phyloP scores from a whole-genome alignment of 2,329 filamentous ascomycete genomes.

The Aciculosporium take region DNA sequence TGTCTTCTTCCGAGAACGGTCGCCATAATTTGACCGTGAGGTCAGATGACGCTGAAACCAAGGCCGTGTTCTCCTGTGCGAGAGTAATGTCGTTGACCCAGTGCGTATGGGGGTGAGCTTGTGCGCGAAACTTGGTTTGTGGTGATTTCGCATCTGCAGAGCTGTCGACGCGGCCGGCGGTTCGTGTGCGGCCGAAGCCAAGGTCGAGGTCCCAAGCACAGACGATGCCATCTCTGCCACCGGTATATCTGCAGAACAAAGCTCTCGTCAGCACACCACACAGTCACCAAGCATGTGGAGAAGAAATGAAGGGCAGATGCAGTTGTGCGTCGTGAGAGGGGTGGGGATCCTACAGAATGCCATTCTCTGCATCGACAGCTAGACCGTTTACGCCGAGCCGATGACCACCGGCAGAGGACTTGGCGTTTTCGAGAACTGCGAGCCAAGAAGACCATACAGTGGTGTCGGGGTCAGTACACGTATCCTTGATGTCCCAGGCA shows the following conservation, averaged over 20 bases:
- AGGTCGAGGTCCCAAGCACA: constrained; percentile 89
- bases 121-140: constrained; percentile 44
- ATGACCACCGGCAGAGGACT: constrained; percentile 59
- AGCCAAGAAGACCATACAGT: not conserved
- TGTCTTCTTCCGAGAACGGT: constrained; percentile 48
- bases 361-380: constrained; percentile 68
- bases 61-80: constrained; percentile 59
- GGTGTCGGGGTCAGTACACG: not conserved
- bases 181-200: constrained; percentile 33
- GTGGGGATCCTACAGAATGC: constrained; percentile 57
- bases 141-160: constrained; percentile 18
- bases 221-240: constrained; percentile 85
- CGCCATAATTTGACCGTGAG: constrained; percentile 88
- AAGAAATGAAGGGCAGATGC: not conserved
- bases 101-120: constrained; percentile 69
- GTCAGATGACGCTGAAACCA: constrained; percentile 88
- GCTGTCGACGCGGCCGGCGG: constrained; percentile 14
- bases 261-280: not conserved
- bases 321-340: not conserved
- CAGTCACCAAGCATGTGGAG: not conserved
- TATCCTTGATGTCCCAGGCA: too few species aligned
- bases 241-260: constrained; percentile 59
- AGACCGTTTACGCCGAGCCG: constrained; percentile 89
- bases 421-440: constrained; percentile 44
- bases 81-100: constrained; percentile 92